Conservation (phyloP, 176 grass and related monocot species). For the Chloris gayana region DNA sequence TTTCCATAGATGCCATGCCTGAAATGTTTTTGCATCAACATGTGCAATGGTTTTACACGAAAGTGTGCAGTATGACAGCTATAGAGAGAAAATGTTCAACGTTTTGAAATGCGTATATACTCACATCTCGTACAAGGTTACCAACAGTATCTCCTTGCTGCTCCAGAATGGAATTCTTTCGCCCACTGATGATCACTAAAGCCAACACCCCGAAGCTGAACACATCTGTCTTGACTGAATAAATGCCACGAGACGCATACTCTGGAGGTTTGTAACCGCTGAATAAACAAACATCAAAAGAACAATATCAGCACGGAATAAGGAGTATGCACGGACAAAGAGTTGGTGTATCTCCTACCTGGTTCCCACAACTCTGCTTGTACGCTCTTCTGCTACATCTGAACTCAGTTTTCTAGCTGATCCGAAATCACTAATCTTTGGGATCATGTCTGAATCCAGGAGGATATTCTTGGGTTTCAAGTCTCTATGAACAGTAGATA, state of each 20-base stretch:
- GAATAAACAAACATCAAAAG: neutral
- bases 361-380: conserved; percentile 49
- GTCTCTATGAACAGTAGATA: conserved; percentile 49
- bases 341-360: conserved; percentile 27
- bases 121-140: conserved; percentile 51
- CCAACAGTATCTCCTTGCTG: conserved; percentile 43
- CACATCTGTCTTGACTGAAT: conserved; percentile 58
- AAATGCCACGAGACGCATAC: conserved; percentile 43
- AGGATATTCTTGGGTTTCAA: conserved; percentile 47
- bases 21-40: neutral
- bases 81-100: neutral
- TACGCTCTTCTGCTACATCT: conserved; percentile 29
- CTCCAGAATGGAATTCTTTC: conserved; percentile 35
- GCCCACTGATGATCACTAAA: conserved; percentile 48
- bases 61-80: neutral
- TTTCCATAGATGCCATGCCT: conserved; percentile 47
- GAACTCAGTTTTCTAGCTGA: conserved; percentile 41
- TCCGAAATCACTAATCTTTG: conserved; percentile 52
- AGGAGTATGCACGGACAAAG: neutral
- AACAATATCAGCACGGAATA: neutral
- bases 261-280: conserved; percentile 60
- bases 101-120: conserved; percentile 21
- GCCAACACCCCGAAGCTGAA: conserved; percentile 56
- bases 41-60: neutral
- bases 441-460: conserved; percentile 41